phyloP scores from a whole-genome alignment of 2,329 filamentous ascomycete genomes.

The Chaetomiaceae sp. region DNA sequence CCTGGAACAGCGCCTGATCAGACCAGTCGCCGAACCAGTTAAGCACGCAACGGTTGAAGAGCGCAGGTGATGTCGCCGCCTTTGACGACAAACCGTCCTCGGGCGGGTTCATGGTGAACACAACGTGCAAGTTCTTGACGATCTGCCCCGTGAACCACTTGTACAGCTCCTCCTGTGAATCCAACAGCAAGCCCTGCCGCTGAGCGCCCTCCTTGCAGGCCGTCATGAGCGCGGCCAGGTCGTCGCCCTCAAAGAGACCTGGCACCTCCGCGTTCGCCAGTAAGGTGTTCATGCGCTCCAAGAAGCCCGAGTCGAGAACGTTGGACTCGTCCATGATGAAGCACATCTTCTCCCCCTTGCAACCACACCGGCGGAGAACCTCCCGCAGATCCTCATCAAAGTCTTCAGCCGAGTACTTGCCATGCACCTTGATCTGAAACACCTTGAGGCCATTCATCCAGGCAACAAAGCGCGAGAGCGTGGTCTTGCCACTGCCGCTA shows the following conservation, averaged over 20 bases:
- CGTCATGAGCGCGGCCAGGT: constrained; percentile 97
- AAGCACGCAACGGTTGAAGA: constrained; percentile 99
- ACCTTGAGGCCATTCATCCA: constrained; percentile 99
- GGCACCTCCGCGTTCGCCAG: constrained; percentile 99
- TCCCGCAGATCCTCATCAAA: constrained; percentile 97
- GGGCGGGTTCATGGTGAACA: constrained; percentile 99
- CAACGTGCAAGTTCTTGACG: constrained; percentile 96
- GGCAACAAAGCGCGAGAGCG: constrained; percentile 92
- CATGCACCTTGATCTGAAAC: constrained; percentile 99
- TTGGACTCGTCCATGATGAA: constrained; percentile 99
- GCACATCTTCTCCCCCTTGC: constrained; percentile 98
- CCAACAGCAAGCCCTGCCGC: constrained; percentile 86
- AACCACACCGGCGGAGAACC: constrained; percentile 87
- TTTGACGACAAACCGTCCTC: constrained; percentile 93
- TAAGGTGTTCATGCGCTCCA: constrained; percentile 98
- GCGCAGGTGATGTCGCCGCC: constrained; percentile 90
- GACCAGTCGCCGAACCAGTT: constrained; percentile 99
- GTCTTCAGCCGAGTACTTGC: constrained; percentile 95
- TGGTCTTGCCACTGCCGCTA: constrained; percentile 97
- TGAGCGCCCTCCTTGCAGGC: constrained; percentile 98
- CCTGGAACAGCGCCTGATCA: constrained; percentile 97
- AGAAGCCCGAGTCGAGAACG: constrained; percentile 94
- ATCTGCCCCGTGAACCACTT: constrained; percentile 99
- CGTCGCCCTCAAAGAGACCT: constrained; percentile 97
- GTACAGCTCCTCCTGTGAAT: constrained; percentile 99